Conservation (phyloP, 2,329 filamentous ascomycete species). For the Septoria linicola region DNA sequence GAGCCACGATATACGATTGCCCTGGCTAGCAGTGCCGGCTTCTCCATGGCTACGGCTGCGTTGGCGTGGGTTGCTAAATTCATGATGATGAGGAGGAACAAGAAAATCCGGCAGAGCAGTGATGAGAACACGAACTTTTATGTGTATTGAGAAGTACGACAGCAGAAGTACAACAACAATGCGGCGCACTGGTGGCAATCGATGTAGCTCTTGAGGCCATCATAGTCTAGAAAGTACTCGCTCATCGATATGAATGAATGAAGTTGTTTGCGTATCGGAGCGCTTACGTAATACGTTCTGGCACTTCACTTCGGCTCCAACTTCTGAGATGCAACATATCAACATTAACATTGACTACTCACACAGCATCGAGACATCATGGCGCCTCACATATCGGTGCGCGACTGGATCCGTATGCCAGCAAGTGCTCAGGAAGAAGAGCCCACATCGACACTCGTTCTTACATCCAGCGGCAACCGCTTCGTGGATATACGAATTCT, state of each 20-base stretch:
- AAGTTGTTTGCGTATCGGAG: no score
- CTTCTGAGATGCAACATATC: not conserved
- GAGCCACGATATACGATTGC: not conserved
- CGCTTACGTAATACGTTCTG: slow-evolving; percentile 7
- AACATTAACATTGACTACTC: not conserved
- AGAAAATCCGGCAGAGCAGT: not conserved
- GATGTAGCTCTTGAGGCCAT: no score
- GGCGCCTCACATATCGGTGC: slow-evolving; percentile 53
- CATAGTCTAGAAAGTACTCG: no score
- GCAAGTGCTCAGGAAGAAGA: slow-evolving; percentile 49
- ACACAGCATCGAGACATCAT: slow-evolving; percentile 18
- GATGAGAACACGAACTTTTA: no score
- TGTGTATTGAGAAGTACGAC: no score
- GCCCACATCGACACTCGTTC: slow-evolving; percentile 63
- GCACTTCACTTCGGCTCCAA: not conserved
- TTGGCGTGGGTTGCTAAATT: not conserved
- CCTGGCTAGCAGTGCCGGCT: slow-evolving; percentile 4
- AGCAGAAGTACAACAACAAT: no score
- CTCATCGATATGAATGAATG: no score
- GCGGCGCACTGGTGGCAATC: no score
- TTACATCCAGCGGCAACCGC: slow-evolving; percentile 57
- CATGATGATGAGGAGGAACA: slow-evolving; percentile 5
- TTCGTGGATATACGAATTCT: slow-evolving; percentile 64
- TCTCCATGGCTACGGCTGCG: slow-evolving; percentile 5
- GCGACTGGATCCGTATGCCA: slow-evolving; percentile 61